Percentiles rank a stretch among this genome's conserved stretches.
Conservation (phyloP, 305 asterid genomes). For the Fraxinus platypoda region DNA sequence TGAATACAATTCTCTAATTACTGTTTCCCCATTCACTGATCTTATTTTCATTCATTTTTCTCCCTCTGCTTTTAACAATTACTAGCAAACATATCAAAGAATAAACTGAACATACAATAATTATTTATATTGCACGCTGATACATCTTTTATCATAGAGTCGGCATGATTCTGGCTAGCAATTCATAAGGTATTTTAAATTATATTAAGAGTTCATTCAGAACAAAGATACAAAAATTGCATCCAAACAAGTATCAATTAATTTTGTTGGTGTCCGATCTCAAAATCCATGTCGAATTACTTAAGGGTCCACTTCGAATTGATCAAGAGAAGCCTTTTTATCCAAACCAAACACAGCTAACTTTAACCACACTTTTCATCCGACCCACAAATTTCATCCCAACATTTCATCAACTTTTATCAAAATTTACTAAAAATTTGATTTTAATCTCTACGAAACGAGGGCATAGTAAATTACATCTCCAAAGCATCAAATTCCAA, state of each 20-base stretch:
- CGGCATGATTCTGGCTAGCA: background rate
- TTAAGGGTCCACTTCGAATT: background rate
- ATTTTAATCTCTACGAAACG: background rate
- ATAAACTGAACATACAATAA: background rate
- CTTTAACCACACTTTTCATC: background rate
- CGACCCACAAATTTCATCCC: background rate
- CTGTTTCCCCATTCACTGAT: background rate
- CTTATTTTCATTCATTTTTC: background rate
- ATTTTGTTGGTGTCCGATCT: background rate
- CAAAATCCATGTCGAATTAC: background rate
- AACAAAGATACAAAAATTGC: background rate
- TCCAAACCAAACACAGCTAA: background rate
- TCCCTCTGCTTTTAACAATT: background rate
- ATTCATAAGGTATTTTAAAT: background rate
- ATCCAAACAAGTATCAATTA: background rate
- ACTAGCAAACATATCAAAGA: background rate
- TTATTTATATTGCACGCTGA: background rate
- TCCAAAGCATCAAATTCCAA: background rate
- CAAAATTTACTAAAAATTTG: too few species aligned
- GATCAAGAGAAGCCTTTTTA: background rate
- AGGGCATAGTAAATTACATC: background rate
- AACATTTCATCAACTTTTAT: background rate
- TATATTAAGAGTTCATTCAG: background rate
- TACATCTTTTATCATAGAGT: background rate
- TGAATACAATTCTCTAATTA: background rate